These are phyloP conservation scores for Dothistroma septosporum DNA, from an alignment of 2,329 filamentous ascomycete genomes.

Conservation along the genomic window DNA sequence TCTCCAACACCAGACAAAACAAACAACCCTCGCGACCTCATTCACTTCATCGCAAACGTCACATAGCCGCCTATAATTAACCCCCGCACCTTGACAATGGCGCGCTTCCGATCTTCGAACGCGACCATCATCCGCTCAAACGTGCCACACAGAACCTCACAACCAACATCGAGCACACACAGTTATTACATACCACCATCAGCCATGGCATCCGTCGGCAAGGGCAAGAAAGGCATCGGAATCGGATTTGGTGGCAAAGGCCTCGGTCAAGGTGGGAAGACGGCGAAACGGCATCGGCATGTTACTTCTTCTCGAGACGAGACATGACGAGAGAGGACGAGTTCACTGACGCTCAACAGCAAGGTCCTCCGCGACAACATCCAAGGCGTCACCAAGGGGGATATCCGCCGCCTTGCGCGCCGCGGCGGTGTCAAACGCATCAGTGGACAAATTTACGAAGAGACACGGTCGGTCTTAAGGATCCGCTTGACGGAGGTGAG, in stretches of 20 bases:
- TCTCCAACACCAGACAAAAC: not conserved
- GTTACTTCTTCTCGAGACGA: not conserved
- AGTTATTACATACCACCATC: not conserved
- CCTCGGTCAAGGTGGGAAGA: conserved; percentile 15
- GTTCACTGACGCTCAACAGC: conserved; percentile 50
- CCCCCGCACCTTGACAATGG: not conserved
- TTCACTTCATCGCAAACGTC: not conserved
- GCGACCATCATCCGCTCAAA: conserved; percentile 5
- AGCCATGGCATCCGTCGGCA: conserved; percentile 1
- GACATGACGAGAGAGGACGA: not conserved
- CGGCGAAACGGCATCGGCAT: conserved; percentile 25
- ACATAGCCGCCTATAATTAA: not conserved
- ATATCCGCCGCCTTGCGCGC: conserved; percentile 63
- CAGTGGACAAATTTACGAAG: conserved; percentile 60
- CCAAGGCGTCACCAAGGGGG: conserved; percentile 84
- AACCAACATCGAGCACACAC: not conserved
- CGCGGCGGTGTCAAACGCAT: conserved; percentile 76
- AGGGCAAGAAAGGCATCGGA: conserved; percentile 17
- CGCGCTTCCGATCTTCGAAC: not conserved
- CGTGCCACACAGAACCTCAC: conserved; percentile 3
- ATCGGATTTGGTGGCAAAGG: conserved; percentile 19
- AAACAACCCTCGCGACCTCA: not conserved
- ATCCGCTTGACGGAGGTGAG: conserved; percentile 54
- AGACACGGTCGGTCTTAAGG: conserved; percentile 53
- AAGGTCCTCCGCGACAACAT: conserved; percentile 99